These are phyloP conservation scores for Fusarium goolgardi DNA, from an alignment of 2,329 filamentous ascomycete species.

Conservation along the genomic window DNA sequence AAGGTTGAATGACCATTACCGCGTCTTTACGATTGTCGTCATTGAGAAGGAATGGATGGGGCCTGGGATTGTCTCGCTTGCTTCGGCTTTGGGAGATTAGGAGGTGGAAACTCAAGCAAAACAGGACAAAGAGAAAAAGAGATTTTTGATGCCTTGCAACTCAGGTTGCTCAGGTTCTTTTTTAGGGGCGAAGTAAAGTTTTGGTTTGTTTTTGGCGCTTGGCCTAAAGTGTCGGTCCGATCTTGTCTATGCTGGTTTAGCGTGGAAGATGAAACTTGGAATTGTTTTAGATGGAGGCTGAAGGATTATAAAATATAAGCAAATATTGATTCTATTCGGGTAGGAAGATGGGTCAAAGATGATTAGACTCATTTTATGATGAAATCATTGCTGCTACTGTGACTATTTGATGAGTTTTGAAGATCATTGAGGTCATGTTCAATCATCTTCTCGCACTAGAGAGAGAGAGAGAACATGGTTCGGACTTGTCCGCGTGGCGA, in stretches of 20 bases:
- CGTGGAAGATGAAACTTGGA: not conserved
- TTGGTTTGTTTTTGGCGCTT: conserved; percentile 1
- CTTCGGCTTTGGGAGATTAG: conserved; percentile 1
- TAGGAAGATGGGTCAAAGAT: not conserved
- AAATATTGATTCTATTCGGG: too few relatives aligned
- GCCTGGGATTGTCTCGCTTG: conserved; percentile 4
- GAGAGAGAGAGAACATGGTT: not conserved
- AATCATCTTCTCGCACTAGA: not conserved
- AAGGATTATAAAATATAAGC: not conserved
- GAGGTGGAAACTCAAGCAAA: not conserved
- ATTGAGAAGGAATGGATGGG: conserved; percentile 22
- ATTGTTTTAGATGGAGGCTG: not conserved
- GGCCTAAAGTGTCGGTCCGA: conserved; percentile 2
- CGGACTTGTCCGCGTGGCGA: conserved; percentile 15
- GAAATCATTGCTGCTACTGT: not conserved
- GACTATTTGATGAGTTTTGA: not conserved
- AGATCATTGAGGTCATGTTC: not conserved
- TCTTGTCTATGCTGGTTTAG: not conserved
- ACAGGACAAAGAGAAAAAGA: not conserved
- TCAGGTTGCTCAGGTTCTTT: not conserved
- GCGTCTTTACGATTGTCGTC: not conserved
- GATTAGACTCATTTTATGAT: not conserved
- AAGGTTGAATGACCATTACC: not conserved
- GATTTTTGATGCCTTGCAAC: not conserved
- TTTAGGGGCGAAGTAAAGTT: not conserved